These are phyloP conservation scores for Venturia oleaginea DNA, from an alignment of 2,329 filamentous ascomycete genomes.

Conservation along the genomic window DNA sequence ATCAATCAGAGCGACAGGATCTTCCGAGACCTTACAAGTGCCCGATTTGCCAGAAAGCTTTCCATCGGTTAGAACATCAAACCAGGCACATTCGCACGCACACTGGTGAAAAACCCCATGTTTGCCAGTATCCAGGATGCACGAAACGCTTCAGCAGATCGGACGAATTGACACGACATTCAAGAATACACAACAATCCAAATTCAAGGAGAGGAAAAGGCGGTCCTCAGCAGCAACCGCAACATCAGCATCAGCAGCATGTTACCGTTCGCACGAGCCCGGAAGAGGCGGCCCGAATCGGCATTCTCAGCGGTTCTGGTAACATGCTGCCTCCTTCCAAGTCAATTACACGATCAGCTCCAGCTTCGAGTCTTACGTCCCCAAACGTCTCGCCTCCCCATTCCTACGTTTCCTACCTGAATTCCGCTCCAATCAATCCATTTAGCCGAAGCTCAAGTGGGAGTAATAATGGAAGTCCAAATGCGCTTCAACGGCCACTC, in stretches of 20 bases:
- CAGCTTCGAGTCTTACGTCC: slow-evolving; percentile 76
- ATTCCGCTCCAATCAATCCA: slow-evolving; percentile 47
- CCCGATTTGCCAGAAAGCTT: slow-evolving; percentile 94
- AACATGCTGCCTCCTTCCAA: slow-evolving; percentile 68
- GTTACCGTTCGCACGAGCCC: slow-evolving; percentile 50
- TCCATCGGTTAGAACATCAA: slow-evolving; percentile 96
- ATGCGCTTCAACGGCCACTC: slow-evolving; percentile 41
- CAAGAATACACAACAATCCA: slow-evolving; percentile 97
- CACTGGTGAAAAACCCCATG: slow-evolving; percentile 96
- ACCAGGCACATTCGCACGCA: slow-evolving; percentile 88
- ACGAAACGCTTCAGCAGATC: slow-evolving; percentile 95
- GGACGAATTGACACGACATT: slow-evolving; percentile 93
- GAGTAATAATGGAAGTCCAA: slow-evolving; percentile 31
- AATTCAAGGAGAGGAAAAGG: slow-evolving; percentile 89
- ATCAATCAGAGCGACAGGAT: slow-evolving; percentile 50
- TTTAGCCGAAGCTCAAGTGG: slow-evolving; percentile 38
- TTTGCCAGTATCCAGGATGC: slow-evolving; percentile 90
- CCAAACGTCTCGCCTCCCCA: slow-evolving; percentile 94
- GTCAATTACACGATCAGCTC: slow-evolving; percentile 79
- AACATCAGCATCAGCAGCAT: slow-evolving; percentile 44
- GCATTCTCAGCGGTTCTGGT: slow-evolving; percentile 40
- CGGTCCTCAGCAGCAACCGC: neutral
- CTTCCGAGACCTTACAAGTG: slow-evolving; percentile 97
- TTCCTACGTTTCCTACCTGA: slow-evolving; percentile 49
- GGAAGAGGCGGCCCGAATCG: slow-evolving; percentile 39